These are phyloP conservation scores for Fusarium sp. DNA, from an alignment of 2,329 filamentous ascomycete genomes.

Conservation along the genomic window DNA sequence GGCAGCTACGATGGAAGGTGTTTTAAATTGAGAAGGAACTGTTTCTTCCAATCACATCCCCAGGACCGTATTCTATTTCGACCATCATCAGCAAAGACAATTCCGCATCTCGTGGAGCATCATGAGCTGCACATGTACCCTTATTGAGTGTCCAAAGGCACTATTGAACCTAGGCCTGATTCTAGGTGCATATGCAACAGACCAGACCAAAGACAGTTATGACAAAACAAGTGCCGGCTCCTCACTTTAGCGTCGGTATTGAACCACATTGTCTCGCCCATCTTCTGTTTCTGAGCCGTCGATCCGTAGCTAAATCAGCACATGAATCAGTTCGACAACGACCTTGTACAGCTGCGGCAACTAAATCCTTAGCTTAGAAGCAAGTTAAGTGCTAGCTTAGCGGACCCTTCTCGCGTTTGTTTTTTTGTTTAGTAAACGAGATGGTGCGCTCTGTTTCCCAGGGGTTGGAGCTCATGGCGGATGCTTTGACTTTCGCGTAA, in stretches of 20 bases:
- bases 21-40: neutral
- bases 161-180: neutral
- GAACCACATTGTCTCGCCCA: neutral
- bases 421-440: neutral
- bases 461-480: neutral
- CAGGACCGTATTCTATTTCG: neutral
- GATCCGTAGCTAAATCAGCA: neutral
- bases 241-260: conserved; percentile 21
- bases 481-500: neutral
- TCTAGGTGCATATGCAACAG: neutral
- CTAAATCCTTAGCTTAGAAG: neutral
- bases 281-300: neutral
- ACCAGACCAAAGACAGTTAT: neutral
- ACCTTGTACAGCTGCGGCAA: neutral
- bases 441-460: neutral
- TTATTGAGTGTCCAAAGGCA: neutral
- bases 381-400: neutral
- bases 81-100: neutral
- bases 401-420: neutral
- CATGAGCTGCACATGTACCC: neutral
- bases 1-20: neutral
- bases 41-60: neutral
- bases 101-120: neutral
- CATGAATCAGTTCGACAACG: neutral
- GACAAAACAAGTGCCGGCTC: neutral